Percentiles rank a stretch among this genome's conserved stretches.
Evolutionary conservation across 805 yeast genomes (phyloP).

Genomic region (Kuraishia piskuri): DNA sequence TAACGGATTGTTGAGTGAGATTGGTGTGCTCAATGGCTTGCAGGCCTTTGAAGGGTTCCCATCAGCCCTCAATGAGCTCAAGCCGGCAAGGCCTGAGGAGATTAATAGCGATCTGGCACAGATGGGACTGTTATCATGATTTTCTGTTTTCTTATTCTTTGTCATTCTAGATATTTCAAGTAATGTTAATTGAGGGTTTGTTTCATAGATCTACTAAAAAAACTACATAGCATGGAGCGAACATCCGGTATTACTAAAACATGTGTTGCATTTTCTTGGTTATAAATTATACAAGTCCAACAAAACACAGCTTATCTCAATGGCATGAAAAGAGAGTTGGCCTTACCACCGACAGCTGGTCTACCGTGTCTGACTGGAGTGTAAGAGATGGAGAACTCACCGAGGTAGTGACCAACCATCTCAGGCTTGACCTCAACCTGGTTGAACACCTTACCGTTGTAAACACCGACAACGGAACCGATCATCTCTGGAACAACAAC

Average conservation of each 20-base stretch:
- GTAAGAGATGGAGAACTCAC: slow-evolving; percentile 99
- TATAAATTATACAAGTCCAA: slow-evolving; percentile 7
- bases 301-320: slow-evolving; percentile 1
- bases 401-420: slow-evolving; percentile 99
- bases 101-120: slow-evolving; percentile 62
- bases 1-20: slow-evolving; percentile 56
- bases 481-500: slow-evolving; percentile 99
- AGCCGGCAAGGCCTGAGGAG: slow-evolving; percentile 62
- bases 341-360: slow-evolving; percentile 20
- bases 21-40: slow-evolving; percentile 64
- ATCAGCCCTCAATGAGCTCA: slow-evolving; percentile 61
- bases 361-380: slow-evolving; percentile 99
- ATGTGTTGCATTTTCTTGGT: slow-evolving; percentile 2
- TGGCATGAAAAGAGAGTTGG: slow-evolving; percentile 4
- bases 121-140: slow-evolving; percentile 34
- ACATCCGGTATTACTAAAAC: background rate
- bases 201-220: too few species aligned
- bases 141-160: background rate
- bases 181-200: slow-evolving; percentile 5
- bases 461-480: slow-evolving; percentile 96
- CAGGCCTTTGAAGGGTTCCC: slow-evolving; percentile 70
- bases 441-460: slow-evolving; percentile 99
- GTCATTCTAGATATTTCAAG: background rate
- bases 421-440: slow-evolving; percentile 98
- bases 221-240: background rate